A percentile compares a stretch with the other conserved stretches of the same genome.
These are phyloP conservation scores for Fraxinus floribunda DNA, from an alignment of 305 asterid species.

Conservation along the genomic window DNA sequence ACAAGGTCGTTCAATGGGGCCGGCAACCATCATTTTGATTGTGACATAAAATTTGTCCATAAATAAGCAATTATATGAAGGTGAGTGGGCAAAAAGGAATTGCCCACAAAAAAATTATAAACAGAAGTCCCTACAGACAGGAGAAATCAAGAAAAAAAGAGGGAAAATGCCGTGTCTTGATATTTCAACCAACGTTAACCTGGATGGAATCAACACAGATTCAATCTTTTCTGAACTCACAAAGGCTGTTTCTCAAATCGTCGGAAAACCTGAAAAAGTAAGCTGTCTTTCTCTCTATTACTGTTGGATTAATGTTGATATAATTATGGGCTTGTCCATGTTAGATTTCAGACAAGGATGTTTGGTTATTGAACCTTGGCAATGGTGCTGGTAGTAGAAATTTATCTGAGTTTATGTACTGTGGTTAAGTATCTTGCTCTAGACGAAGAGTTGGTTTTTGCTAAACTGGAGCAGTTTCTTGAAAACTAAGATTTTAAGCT, in stretches of 20 bases:
- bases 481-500: not conserved
- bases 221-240: conserved; percentile 63
- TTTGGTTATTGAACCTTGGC: not conserved
- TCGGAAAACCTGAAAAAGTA: conserved; percentile 69
- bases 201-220: conserved; percentile 53
- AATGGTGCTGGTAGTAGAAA: not conserved
- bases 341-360: not conserved
- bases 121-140: not conserved
- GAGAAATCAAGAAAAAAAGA: not conserved
- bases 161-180: conserved; percentile 73
- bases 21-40: not conserved
- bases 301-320: not conserved
- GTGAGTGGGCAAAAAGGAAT: not conserved
- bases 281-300: not conserved
- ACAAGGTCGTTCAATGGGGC: not conserved
- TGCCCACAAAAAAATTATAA: not conserved
- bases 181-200: conserved; percentile 70
- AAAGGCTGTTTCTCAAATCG: conserved; percentile 52
- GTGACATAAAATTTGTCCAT: not conserved
- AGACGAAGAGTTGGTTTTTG: not conserved
- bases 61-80: not conserved
- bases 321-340: not conserved
- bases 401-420: not conserved
- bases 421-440: not conserved
- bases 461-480: not conserved